Evolutionary conservation across 2,329 filamentous ascomycete genomes (phyloP).

Genomic region (Orbilia blumenaviensis): DNA sequence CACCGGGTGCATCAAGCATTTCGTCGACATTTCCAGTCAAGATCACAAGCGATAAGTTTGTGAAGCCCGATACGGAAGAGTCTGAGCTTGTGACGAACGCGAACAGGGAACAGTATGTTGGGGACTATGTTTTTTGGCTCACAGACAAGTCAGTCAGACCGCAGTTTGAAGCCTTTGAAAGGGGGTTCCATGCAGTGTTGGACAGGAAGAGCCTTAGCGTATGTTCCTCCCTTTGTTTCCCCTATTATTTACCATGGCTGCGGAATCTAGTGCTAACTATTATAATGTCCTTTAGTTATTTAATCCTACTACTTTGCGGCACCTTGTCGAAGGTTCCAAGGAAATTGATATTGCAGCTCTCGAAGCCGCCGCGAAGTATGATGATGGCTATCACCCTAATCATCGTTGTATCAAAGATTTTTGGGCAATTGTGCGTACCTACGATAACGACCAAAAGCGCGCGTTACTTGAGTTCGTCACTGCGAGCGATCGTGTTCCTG

Average conservation of each 20-base stretch:
- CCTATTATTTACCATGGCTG: not conserved
- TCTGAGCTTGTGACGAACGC: conserved; percentile 75
- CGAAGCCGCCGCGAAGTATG: conserved; percentile 76
- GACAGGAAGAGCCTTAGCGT: conserved; percentile 72
- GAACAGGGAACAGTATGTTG: conserved; percentile 80
- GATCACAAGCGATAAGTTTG: conserved; percentile 41
- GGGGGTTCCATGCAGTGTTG: conserved; percentile 81
- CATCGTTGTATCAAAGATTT: conserved; percentile 80
- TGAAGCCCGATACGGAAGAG: conserved; percentile 34
- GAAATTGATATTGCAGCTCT: conserved; percentile 81
- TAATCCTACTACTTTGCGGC: conserved; percentile 74
- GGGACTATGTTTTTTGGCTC: conserved; percentile 85
- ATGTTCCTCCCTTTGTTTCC: conserved; percentile 56
- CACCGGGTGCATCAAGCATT: conserved; percentile 19
- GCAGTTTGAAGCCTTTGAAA: conserved; percentile 81
- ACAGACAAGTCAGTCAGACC: conserved; percentile 78
- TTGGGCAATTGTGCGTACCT: conserved; percentile 79
- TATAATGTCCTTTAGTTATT: conserved; percentile 66
- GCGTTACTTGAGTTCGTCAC: conserved; percentile 93
- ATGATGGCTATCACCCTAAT: conserved; percentile 75
- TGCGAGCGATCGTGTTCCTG: conserved; percentile 86
- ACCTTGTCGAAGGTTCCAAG: conserved; percentile 82
- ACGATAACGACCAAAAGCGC: conserved; percentile 74
- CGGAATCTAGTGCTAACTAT: not conserved
- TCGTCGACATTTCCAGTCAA: conserved; percentile 45